phyloP scores from a whole-genome alignment of 2,329 filamentous ascomycete genomes.

The Trichophyton verrucosum region DNA sequence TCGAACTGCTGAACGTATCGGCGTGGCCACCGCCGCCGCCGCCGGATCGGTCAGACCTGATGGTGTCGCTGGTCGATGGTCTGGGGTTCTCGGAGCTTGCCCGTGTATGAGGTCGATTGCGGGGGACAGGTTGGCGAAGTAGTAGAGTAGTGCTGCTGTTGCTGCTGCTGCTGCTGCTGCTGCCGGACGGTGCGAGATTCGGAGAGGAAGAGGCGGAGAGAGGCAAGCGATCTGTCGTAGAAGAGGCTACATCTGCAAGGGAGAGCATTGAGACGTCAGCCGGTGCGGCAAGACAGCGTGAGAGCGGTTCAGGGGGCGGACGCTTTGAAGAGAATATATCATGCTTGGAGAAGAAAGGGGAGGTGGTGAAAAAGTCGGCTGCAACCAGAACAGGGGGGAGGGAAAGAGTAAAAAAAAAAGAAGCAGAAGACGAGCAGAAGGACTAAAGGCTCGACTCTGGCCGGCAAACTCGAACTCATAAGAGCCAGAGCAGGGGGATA shows the following conservation, averaged over 20 bases:
- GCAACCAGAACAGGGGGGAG: not conserved
- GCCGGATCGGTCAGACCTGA: conserved; percentile 8
- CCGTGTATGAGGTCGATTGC: conserved; percentile 52
- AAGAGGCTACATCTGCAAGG: conserved; percentile 1
- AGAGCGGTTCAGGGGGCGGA: not conserved
- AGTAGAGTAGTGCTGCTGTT: conserved; percentile 38
- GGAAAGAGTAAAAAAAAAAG: not conserved
- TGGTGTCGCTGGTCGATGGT: conserved; percentile 28
- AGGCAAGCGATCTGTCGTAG: conserved; percentile 22
- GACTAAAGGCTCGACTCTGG: not conserved
- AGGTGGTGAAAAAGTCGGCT: too few species aligned
- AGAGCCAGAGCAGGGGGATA: not conserved
- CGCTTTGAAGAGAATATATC: too few species aligned
- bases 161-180: too few species aligned
- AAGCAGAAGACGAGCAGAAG: not conserved
- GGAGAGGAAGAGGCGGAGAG: conserved; percentile 19
- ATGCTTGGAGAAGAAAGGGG: too few species aligned
- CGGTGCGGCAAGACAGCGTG: not conserved
- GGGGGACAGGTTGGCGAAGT: conserved; percentile 38
- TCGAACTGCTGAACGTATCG: conserved; percentile 10
- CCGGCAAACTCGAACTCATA: not conserved
- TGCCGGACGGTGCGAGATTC: conserved; percentile 47
- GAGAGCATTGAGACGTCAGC: conserved; percentile 3
- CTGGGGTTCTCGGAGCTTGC: conserved; percentile 55
- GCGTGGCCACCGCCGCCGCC: conserved; percentile 6